These are phyloP conservation scores for Fusarium virguliforme DNA, from an alignment of 2,329 filamentous ascomycete species.

Conservation along the genomic window DNA sequence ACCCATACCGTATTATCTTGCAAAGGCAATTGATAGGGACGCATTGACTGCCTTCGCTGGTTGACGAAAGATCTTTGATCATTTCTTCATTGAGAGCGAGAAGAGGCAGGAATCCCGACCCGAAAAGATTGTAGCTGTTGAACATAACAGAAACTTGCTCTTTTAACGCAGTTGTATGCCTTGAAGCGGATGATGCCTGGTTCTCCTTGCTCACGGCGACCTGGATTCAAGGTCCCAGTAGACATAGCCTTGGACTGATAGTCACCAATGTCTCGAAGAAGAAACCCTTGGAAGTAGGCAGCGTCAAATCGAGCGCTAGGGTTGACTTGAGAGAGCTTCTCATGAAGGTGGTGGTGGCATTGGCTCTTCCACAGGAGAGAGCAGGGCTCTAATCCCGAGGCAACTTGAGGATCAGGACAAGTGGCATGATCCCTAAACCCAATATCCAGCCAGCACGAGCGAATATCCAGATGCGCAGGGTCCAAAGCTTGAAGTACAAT, in stretches of 20 bases:
- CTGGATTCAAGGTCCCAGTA: background rate
- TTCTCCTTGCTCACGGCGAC: slow-evolving; percentile 10
- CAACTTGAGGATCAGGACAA: background rate
- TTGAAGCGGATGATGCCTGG: slow-evolving; percentile 10
- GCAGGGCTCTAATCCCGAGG: slow-evolving; percentile 1
- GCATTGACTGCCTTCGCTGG: slow-evolving; percentile 6
- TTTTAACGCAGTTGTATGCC: slow-evolving; percentile 15
- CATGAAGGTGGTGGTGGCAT: slow-evolving; percentile 11
- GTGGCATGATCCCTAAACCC: background rate
- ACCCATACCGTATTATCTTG: too few relatives aligned
- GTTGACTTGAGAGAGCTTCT: slow-evolving; percentile 6
- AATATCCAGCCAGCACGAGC: slow-evolving; percentile 17
- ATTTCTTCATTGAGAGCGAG: slow-evolving; percentile 13
- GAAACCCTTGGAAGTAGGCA: slow-evolving; percentile 1
- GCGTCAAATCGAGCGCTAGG: background rate
- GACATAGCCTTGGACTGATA: slow-evolving; percentile 10
- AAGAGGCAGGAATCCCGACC: slow-evolving; percentile 9
- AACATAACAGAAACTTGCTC: slow-evolving; percentile 13
- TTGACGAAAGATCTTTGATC: slow-evolving; percentile 13
- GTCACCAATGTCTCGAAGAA: slow-evolving; percentile 3
- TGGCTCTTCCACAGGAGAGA: slow-evolving; percentile 12
- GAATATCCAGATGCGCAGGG: slow-evolving; percentile 9
- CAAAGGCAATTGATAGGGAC: background rate
- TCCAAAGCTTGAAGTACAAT: slow-evolving; percentile 8
- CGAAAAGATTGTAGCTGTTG: slow-evolving; percentile 13